Conservation (phyloP, 768 basidiomycete species). For the Tulasnella calospora region DNA sequence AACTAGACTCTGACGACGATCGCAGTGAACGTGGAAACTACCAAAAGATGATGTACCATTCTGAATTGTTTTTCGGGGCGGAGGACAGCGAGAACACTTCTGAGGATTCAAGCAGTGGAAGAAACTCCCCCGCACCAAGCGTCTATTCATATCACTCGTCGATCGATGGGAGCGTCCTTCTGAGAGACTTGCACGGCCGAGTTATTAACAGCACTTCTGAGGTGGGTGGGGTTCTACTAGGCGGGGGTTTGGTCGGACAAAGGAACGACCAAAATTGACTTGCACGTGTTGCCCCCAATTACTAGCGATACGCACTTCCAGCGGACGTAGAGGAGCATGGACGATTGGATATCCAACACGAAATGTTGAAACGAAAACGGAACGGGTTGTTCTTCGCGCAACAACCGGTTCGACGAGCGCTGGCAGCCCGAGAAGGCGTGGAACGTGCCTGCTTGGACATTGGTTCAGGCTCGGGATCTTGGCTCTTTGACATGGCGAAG, state of each 20-base stretch:
- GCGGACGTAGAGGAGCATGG: slow-evolving; percentile 16
- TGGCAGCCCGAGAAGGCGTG: neutral
- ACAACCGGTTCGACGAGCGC: slow-evolving; percentile 16
- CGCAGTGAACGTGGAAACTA: neutral
- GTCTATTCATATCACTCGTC: slow-evolving; percentile 25
- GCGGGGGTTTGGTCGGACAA: neutral
- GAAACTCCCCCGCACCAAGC: slow-evolving; percentile 17
- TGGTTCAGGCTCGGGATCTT: slow-evolving; percentile 17
- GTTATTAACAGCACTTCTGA: slow-evolving; percentile 23
- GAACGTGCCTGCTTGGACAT: slow-evolving; percentile 9
- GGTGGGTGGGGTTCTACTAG: neutral
- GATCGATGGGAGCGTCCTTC: slow-evolving; percentile 6
- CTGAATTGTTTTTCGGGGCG: neutral
- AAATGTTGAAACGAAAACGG: slow-evolving; percentile 1
- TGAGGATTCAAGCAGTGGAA: neutral
- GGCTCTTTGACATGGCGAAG: slow-evolving; percentile 18
- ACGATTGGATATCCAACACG: slow-evolving; percentile 20
- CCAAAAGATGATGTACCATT: neutral
- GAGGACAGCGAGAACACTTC: neutral
- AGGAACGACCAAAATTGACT: neutral
- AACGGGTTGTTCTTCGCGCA: slow-evolving; percentile 18
- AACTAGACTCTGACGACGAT: neutral
- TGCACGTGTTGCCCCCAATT: neutral
- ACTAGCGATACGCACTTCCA: neutral
- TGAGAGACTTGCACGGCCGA: slow-evolving; percentile 24